A percentile compares a stretch with the other conserved stretches of the same genome.
Evolutionary conservation across 192 early-diverging fungal species (phyloP).

Genomic region (Coemansia sp.): DNA sequence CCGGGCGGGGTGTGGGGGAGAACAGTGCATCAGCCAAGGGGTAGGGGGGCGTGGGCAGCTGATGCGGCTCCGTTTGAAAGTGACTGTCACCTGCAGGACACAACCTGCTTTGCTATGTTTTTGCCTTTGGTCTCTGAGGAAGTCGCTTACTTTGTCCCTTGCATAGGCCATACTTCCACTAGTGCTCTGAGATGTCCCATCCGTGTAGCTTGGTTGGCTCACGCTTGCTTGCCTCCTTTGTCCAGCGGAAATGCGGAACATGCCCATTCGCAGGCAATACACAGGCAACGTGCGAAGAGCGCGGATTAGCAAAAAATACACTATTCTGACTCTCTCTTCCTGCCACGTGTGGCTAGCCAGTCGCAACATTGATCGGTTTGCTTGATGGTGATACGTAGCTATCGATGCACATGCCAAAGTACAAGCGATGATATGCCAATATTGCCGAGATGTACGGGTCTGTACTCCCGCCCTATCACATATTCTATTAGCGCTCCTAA

Average conservation of each 20-base stretch:
- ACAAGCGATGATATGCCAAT: not conserved
- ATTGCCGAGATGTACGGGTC: not conserved
- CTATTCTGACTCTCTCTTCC: too few relatives aligned
- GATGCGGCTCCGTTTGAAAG: not conserved
- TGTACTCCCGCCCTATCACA: too few relatives aligned
- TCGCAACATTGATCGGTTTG: not conserved
- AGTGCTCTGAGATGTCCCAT: slow-evolving; percentile 5
- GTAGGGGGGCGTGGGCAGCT: not conserved
- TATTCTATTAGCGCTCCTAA: not conserved
- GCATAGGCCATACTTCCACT: slow-evolving; percentile 1
- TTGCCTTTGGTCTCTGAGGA: not conserved
- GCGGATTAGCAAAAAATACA: not conserved
- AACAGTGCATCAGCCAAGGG: not conserved
- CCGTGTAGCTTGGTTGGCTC: slow-evolving; percentile 8
- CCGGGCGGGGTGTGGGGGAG: slow-evolving; percentile 9
- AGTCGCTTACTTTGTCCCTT: not conserved
- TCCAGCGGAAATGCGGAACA: not conserved
- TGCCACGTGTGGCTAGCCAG: not conserved
- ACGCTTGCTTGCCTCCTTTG: not conserved
- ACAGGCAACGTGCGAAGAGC: not conserved
- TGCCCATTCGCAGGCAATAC: not conserved
- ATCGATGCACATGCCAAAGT: not conserved
- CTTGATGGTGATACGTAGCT: not conserved
- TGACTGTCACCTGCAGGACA: not conserved
- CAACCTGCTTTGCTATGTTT: too few relatives aligned